These are phyloP conservation scores for Triticum monococcum DNA, from an alignment of 176 grass and related monocot genomes.

Conservation along the genomic window DNA sequence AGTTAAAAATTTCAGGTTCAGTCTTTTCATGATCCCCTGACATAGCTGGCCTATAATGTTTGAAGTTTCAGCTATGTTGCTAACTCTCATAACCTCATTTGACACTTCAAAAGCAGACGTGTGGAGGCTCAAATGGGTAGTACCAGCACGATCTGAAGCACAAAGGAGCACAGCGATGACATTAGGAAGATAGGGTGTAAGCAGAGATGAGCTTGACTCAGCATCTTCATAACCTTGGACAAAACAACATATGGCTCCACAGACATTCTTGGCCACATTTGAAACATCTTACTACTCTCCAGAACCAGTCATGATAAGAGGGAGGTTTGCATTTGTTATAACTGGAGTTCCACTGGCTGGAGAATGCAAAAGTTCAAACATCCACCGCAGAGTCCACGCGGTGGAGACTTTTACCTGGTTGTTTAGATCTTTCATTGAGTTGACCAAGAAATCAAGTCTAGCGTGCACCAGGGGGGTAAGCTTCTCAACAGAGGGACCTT, in stretches of 20 bases:
- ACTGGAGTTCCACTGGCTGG: too few species aligned
- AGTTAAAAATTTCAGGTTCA: conserved; percentile 65
- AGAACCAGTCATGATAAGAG: conserved; percentile 58
- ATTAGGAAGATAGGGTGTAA: conserved; percentile 75
- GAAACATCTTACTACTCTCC: conserved; percentile 73
- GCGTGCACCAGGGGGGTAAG: conserved; percentile 52
- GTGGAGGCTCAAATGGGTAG: conserved; percentile 56
- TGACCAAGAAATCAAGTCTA: too few species aligned
- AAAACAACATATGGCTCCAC: conserved; percentile 86
- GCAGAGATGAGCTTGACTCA: conserved; percentile 39
- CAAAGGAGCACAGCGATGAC: conserved; percentile 61
- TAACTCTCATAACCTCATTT: conserved; percentile 83
- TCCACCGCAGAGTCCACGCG: too few species aligned
- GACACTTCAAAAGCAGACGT: conserved; percentile 75
- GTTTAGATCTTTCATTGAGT: too few species aligned
- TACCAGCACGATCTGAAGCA: conserved; percentile 62
- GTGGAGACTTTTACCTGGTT: too few species aligned
- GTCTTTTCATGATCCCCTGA: conserved; percentile 72
- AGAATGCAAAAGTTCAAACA: too few species aligned
- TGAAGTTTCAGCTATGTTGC: conserved; percentile 56
- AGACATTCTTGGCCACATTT: conserved; percentile 81
- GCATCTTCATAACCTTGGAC: conserved; percentile 57
- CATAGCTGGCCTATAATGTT: conserved; percentile 64
- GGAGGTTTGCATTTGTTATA: conserved; percentile 63
- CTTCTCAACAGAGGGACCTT: conserved; percentile 81